A percentile compares a stretch with the other conserved stretches of the same genome.
phyloP scores from a whole-genome alignment of 2,329 filamentous ascomycete species.

The Lachnum nothofagi region DNA sequence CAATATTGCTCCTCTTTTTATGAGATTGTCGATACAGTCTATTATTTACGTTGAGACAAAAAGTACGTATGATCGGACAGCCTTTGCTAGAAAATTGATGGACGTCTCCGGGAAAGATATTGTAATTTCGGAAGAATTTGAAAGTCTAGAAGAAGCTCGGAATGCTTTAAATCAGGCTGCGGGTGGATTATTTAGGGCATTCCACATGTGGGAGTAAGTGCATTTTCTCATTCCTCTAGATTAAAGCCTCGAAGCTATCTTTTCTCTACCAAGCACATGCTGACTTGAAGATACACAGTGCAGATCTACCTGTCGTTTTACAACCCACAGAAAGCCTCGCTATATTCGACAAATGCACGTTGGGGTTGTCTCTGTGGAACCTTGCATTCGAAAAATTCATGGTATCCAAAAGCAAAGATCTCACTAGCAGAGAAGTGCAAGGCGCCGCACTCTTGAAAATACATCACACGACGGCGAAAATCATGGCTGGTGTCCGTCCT shows the following conservation, averaged over 20 bases:
- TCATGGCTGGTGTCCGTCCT: slow-evolving; percentile 23
- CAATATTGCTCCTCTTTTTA: slow-evolving; percentile 25
- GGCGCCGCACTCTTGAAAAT: slow-evolving; percentile 30
- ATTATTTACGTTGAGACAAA: slow-evolving; percentile 29
- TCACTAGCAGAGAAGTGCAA: slow-evolving; percentile 25
- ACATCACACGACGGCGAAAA: slow-evolving; percentile 22
- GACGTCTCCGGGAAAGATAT: slow-evolving; percentile 9
- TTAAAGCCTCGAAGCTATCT: slow-evolving; percentile 11
- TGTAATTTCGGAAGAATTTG: slow-evolving; percentile 21
- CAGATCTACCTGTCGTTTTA: slow-evolving; percentile 11
- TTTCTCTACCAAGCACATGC: slow-evolving; percentile 7
- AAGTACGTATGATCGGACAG: slow-evolving; percentile 11
- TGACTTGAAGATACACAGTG: slow-evolving; percentile 9
- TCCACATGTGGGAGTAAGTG: slow-evolving; percentile 12
- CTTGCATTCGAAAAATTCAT: slow-evolving; percentile 27
- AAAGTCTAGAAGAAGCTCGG: slow-evolving; percentile 23
- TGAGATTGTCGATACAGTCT: slow-evolving; percentile 26
- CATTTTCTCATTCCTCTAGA: slow-evolving; percentile 10
- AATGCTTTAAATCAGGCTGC: slow-evolving; percentile 20
- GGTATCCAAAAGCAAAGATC: slow-evolving; percentile 14
- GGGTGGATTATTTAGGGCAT: slow-evolving; percentile 24
- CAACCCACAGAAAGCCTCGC: slow-evolving; percentile 16
- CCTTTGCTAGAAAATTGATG: slow-evolving; percentile 18
- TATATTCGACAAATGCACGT: slow-evolving; percentile 13
- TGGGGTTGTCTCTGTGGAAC: slow-evolving; percentile 21